Base-by-base conservation (phyloP, 2,329 filamentous ascomycete species). In the Diplodia intermedia region DNA sequence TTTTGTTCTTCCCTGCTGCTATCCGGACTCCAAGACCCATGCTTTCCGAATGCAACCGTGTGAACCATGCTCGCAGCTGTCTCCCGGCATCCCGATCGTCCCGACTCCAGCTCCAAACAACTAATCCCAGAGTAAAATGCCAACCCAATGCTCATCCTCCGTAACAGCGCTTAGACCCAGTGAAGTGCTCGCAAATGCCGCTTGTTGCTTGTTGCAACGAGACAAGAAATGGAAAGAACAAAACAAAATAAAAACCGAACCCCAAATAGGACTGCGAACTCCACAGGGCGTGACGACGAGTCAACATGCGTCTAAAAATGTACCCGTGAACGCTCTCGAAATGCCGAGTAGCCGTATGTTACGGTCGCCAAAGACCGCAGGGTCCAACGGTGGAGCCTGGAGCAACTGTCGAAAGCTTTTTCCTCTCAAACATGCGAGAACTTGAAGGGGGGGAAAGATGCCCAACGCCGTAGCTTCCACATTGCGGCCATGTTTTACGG, bases 81-180 rank as follows among this genome's bases (percentile, higher is more conserved):
- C 47, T 18, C 23, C 60, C 29, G 15, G 26, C 50, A 31, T 38
- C 60, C 60, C 60, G 60, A 36, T 14, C 20, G 11, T 33, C 43
- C 60, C 60, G 60, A 63, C 60, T 52, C 60, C 60, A 33, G 23
- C 36, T 18, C 47, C 47, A 36, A 50, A 29, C 60, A 63, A 63
- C 31, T 15, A 26, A 49, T 49, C 49, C 18, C 56, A 63, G 40
- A 63, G 36, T 20, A 20, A 63, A 40, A 63, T 63, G 31, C 47
- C 47, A 36, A 38, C 50, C 60, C 60, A 52, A 36, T 50, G 29
- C 38, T 38, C 15, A 29, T 38, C 33, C 50, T 11, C 55, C 36
- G 12, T 5, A 29, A 56, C 12, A 8, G 11, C 8, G 23, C 14
- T 36, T n/a, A 60, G 20, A 43, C 33, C 20, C n/a, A 60, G n/a